Conservation (phyloP, 1,284 basidiomycete species). For the Neolentinus lepideus region DNA sequence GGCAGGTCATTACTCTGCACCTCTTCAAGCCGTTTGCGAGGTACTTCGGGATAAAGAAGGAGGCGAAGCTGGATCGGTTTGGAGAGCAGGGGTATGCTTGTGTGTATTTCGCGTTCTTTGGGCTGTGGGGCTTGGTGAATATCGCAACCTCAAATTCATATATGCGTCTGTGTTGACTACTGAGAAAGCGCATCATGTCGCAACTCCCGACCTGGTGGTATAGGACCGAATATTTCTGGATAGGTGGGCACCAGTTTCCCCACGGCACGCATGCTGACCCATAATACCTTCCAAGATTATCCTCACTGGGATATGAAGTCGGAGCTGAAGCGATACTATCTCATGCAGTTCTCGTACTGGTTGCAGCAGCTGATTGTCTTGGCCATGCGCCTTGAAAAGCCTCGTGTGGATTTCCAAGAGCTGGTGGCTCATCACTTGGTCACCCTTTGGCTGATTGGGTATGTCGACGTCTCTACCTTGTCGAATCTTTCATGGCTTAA, state of each 20-base stretch:
- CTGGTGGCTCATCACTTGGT: constrained; percentile 87
- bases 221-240: constrained; percentile 77
- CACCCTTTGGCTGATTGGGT: constrained; percentile 93
- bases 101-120: constrained; percentile 72
- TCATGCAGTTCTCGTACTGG: constrained; percentile 90
- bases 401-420: constrained; percentile 87
- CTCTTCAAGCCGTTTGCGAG: constrained; percentile 68
- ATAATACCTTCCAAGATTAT: constrained; percentile 45
- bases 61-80: constrained; percentile 74
- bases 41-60: constrained; percentile 61
- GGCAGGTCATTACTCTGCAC: constrained; percentile 72
- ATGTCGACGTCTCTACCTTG: constrained; percentile 16
- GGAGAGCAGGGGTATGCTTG: constrained; percentile 88
- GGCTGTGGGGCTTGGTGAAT: constrained; percentile 73
- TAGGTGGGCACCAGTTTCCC: constrained; percentile 44
- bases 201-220: constrained; percentile 90
- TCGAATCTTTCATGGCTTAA: neutral
- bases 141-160: neutral
- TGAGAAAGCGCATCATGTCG: constrained; percentile 73
- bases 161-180: neutral
- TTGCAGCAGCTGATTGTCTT: constrained; percentile 90
- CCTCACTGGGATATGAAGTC: constrained; percentile 87
- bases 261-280: constrained; percentile 3
- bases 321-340: constrained; percentile 87
- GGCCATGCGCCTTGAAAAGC: constrained; percentile 83